Evolutionary conservation across 2,329 filamentous ascomycete genomes (phyloP).

Genomic region (Penicillium sp.): DNA sequence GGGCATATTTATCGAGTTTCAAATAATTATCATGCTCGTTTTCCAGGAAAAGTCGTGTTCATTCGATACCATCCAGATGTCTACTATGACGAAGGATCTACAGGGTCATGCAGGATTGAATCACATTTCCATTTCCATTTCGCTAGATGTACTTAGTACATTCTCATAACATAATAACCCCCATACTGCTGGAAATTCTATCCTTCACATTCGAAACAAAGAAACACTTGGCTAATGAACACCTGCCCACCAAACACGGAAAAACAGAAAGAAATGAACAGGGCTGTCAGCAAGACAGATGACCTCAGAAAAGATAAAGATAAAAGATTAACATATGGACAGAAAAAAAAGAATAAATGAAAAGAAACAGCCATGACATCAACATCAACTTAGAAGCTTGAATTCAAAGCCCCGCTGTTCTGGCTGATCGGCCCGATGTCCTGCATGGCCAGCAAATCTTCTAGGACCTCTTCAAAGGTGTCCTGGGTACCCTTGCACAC

Average conservation of each 20-base stretch:
- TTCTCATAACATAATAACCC: not conserved
- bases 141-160: conserved; percentile 1
- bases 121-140: conserved; percentile 2
- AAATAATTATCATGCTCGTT: not conserved
- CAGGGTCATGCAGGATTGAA: not conserved
- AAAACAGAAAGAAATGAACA: conserved; percentile 1
- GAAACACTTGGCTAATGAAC: conserved; percentile 5
- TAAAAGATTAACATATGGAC: conserved; percentile 15
- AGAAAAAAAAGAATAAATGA: conserved; percentile 15
- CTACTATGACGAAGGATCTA: not conserved
- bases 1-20: not conserved
- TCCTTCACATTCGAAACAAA: not conserved
- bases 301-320: conserved; percentile 4
- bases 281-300: not conserved
- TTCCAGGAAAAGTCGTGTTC: not conserved
- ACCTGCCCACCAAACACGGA: conserved; percentile 7
- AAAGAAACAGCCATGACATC: conserved; percentile 2
- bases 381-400: not conserved
- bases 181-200: not conserved
- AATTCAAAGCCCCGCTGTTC: conserved; percentile 30
- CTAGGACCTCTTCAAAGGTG: conserved; percentile 70
- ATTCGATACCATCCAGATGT: not conserved
- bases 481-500: conserved; percentile 65
- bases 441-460: conserved; percentile 59
- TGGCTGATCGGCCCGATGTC: conserved; percentile 39